Conservation (phyloP, 768 basidiomycete species). For the Lactarius hengduanensis region DNA sequence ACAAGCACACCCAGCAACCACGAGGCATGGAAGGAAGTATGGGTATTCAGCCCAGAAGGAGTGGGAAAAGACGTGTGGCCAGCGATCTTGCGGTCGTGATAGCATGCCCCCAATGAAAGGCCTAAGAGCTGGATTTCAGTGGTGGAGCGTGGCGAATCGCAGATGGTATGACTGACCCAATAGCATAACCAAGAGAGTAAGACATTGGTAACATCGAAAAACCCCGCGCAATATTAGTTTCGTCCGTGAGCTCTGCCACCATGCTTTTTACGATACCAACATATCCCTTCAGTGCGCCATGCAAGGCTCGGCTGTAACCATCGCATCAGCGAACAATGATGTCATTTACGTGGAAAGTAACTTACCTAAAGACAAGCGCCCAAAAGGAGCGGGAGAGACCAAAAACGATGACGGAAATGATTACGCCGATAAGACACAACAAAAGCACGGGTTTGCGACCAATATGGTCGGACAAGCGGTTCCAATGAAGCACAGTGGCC, state of each 20-base stretch:
- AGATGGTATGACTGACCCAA: background rate
- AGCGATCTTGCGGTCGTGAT: slow-evolving; percentile 29
- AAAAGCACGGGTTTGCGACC: background rate
- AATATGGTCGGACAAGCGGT: background rate
- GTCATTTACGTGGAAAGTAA: background rate
- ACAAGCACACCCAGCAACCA: background rate
- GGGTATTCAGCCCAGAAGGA: slow-evolving; percentile 30
- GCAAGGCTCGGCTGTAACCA: background rate
- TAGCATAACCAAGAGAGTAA: background rate
- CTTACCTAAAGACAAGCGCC: background rate
- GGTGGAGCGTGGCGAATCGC: background rate
- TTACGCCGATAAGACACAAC: background rate
- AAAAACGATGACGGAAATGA: background rate
- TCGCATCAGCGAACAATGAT: background rate
- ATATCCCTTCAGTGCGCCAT: background rate
- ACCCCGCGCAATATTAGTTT: background rate
- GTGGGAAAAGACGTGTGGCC: slow-evolving; percentile 24
- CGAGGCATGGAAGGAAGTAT: slow-evolving; percentile 30
- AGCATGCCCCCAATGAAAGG: slow-evolving; percentile 23
- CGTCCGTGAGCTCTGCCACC: background rate
- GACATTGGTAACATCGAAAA: background rate
- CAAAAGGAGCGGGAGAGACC: background rate
- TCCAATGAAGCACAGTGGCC: background rate
- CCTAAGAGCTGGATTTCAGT: too few relatives aligned
- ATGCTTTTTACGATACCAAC: background rate